phyloP scores from a whole-genome alignment of 441 rosid species.

The California macrophylla region DNA sequence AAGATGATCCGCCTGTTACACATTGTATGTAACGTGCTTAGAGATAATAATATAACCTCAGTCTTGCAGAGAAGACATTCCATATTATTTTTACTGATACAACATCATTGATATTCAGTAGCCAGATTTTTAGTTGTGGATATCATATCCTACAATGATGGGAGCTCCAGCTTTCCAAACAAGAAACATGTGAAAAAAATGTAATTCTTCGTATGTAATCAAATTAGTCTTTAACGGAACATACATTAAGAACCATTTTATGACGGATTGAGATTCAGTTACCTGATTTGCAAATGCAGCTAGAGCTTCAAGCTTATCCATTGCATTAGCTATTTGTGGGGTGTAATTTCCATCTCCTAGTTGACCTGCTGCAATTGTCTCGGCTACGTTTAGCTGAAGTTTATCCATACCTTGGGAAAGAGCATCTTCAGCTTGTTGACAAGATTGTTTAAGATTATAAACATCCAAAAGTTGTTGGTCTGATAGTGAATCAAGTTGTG shows the following conservation, averaged over 20 bases:
- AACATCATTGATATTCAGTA: too few species aligned
- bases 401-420: conserved; percentile 85
- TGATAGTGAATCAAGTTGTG: conserved; percentile 58
- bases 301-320: conserved; percentile 61
- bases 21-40: neutral
- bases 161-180: too few species aligned
- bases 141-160: too few species aligned
- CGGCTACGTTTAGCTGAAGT: conserved; percentile 58
- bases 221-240: too few species aligned
- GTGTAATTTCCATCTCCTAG: conserved; percentile 44
- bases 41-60: too few species aligned
- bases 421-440: conserved; percentile 95
- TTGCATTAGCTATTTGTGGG: conserved; percentile 52
- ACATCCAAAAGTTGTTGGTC: conserved; percentile 55
- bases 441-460: conserved; percentile 46
- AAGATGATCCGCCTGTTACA: conserved; percentile 74
- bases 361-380: conserved; percentile 49
- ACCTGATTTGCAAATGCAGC: conserved; percentile 82
- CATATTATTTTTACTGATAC: too few species aligned
- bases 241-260: too few species aligned
- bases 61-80: too few species aligned
- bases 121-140: too few species aligned
- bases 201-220: too few species aligned
- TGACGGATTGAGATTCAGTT: conserved; percentile 9
- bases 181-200: too few species aligned